Evolutionary conservation across 208 protist genomes (phyloP).

Genomic region (Leishmania tarentolae): DNA sequence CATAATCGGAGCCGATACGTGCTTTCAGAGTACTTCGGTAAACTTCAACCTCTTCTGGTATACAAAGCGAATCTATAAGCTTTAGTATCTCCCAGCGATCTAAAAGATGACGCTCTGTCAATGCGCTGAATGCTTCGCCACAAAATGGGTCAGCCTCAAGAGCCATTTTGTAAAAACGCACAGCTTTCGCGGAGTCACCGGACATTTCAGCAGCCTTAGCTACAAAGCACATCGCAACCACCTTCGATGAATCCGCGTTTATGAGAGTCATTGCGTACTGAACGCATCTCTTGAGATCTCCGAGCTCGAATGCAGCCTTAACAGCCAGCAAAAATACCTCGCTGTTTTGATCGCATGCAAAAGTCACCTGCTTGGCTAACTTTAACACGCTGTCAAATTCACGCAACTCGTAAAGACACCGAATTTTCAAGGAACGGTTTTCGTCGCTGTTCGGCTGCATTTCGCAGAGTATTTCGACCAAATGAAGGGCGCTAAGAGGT

Average conservation of each 20-base stretch:
- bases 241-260: conserved; percentile 28
- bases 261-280: conserved; percentile 40
- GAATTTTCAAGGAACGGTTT: conserved; percentile 50
- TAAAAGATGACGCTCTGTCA: conserved; percentile 70
- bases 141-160: conserved; percentile 77
- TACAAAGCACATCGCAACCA: conserved; percentile 70
- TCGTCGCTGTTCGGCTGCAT: conserved; percentile 29
- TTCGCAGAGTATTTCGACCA: conserved; percentile 71
- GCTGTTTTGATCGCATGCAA: conserved; percentile 27
- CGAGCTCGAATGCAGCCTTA: conserved; percentile 77
- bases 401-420: conserved; percentile 58
- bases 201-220: conserved; percentile 76
- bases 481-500: conserved; percentile 59
- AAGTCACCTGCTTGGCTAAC: conserved; percentile 35
- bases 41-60: conserved; percentile 54
- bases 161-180: conserved; percentile 61
- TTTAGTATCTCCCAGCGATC: conserved; percentile 39
- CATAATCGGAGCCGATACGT: conserved; percentile 25
- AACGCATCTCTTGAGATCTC: conserved; percentile 58
- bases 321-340: conserved; percentile 51
- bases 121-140: conserved; percentile 63
- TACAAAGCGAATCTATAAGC: conserved; percentile 59
- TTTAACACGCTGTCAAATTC: conserved; percentile 72
- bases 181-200: conserved; percentile 59
- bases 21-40: conserved; percentile 30